Evolutionary conservation across 75 land plant genomes (phyloP), one percentile per base, ranked within the genome.

Genomic region (Cupressus sempervirens): DNA sequence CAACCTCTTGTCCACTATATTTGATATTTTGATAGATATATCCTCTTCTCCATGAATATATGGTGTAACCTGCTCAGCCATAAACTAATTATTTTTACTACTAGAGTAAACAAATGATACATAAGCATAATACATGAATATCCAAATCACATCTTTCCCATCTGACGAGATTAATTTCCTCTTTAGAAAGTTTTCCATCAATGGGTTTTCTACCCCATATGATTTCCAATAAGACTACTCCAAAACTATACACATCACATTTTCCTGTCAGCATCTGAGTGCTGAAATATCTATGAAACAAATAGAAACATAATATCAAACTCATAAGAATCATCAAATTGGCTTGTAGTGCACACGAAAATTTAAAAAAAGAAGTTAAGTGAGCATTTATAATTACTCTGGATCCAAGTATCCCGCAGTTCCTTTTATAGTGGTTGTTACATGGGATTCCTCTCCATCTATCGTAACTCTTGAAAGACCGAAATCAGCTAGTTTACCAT

Each of bases 201-300:
- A 76, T 76, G 45, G 80, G 80, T 38, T 9, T 26, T 14, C 80
- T 76, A 20, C 41, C 7, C 26, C 45, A 76, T 76, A 76, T 76
- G 10, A 76, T 76, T 35, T 76, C 80, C 7, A 82, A 23, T 35
- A 85, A 48, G 2, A 85, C 84, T 1, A 85, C 86, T 12, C 86
- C 86, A 81, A 85, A 85, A 15, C 86, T 85, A 41, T 85, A 85
- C 18, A 85, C 84, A 52, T 85, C 86, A 6, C 76, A 41, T 20
- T 85, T 85, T 26, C 81, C 83, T 0, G 86, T 81, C 48, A 85
- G 14, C 14, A 7, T 82, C 3, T 85, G 40, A 23, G 86, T 77
- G 58, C 38, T 34, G 2, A 54, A 84, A 13, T 83, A 83, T 0
- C 76, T 74, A 38, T 0, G 0, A 12, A 34, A 36, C 0, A 1